Evolutionary conservation across 805 yeast species (phyloP), one percentile per base, ranked within the genome.

Genomic region (Torulaspora delbrueckii): DNA sequence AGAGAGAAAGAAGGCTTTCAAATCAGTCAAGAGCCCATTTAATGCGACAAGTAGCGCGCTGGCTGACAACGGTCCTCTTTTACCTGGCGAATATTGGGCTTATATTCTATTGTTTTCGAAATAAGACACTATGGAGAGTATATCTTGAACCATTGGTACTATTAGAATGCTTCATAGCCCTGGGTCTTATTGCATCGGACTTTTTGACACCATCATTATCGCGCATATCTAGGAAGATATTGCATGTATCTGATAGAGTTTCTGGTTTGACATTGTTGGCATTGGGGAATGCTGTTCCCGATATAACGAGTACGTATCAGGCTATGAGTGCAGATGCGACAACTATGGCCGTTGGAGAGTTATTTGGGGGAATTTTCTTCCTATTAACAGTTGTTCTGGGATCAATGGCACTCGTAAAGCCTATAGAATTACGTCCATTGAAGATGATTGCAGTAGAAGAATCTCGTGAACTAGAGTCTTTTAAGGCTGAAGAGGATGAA

Each of bases 201-300:
- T 86, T 75, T 57, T 66, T 91, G 37, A 83, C 95, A 34, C 95
- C 96, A 1, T 88, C 86, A 52, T 65, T 90, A 24, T 76, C 81
- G 37, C 72, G 79, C 14, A 73, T 90, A 12, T 81, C 96, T 0
- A 70, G 71, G 10, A 56, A 57, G 9, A 61, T 75, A 12, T 65
- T 88, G 8, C 74, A 78, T 7, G 65, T 91, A 41, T 78, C 90
- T 13, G 93, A 87, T 48, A 79, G 85, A 47, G 67, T 90, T 14
- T 81, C 93, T 9, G 98, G 98, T 0, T 74, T 91, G 53, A 90
- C 97, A 0, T 68, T 91, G 18, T 69, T 93, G 42, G 96, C 98
- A 0, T 73, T 91, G 49, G 98, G 97, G 0, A 91, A 91, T 65
- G 95, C 96, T 3, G 75, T 95, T 0, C 96, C 97, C 0, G 99